Evolutionary conservation across 768 basidiomycete species (phyloP), one percentile per base, ranked within the genome.

Genomic region (Podaxis sp.): DNA sequence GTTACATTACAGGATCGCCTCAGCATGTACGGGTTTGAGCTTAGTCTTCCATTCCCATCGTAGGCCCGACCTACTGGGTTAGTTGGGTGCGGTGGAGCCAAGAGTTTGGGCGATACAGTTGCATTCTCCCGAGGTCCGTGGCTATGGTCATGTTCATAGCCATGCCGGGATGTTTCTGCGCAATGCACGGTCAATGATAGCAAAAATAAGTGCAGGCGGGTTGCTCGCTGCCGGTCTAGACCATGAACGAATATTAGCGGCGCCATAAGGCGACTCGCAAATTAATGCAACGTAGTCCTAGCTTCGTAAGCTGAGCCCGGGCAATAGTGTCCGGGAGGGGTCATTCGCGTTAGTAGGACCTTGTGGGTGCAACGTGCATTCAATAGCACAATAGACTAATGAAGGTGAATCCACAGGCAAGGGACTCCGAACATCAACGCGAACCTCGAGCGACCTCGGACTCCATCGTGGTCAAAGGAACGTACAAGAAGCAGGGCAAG

Each of bases 301-400:
- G 25, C 47, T 25, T 18, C 9, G 47, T 27, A 11, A 13, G 3
- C 21, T 10, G 47, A 13, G 27, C 14, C 47, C 27, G 47, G 10
- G 10, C 25, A 25, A 48, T 27, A 23, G 11, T 23, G 18, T 13
- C 18, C 4, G 14, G 4, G 42, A n/a, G 7, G 9, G 18, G 21
- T 10, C 11, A 3, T 4, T 48, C n/a, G 47, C 23, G 47, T 48
- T 27, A 27, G 47, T 48, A 27, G 51, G 51, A 52, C 51, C 35
- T 52, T 32, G 51, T 54, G 52, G 52, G 52, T 54, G 32, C 52
- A 54, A 37, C 52, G 37, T 54, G 52, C 23, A 54, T 40, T 54
- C 36, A 37, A 21, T 37, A 27, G 32, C 18, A 18, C 42, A 18
- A 7, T 16, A 44, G 42, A n/a, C 18, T 44, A 14, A n/a, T n/a